Conservation (phyloP, 371 early-diverging fungal genomes). For the Lichtheimia ramosa region DNA sequence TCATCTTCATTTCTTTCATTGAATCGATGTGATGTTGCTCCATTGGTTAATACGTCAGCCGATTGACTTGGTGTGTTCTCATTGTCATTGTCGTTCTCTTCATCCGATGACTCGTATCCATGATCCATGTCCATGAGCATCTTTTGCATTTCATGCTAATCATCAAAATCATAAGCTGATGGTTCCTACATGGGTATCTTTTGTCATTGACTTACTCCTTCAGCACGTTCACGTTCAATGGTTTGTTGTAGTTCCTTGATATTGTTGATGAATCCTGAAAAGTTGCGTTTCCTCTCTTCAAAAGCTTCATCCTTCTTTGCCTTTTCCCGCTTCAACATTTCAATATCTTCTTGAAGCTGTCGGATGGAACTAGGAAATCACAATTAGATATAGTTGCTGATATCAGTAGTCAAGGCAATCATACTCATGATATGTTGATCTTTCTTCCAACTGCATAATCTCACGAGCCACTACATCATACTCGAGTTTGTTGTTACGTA, state of each 20-base stretch:
- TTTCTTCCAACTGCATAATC: constrained; percentile 45
- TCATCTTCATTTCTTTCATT: constrained; percentile 25
- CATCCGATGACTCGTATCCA: constrained; percentile 42
- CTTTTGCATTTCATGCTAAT: constrained; percentile 35
- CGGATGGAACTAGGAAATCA: constrained; percentile 29
- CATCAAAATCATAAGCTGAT: background rate
- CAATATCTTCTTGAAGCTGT: constrained; percentile 33
- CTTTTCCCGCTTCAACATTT: constrained; percentile 38
- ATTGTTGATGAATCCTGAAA: constrained; percentile 19
- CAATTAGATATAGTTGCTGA: background rate
- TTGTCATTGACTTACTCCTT: constrained; percentile 20
- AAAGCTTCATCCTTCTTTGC: constrained; percentile 23
- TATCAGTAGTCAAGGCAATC: background rate
- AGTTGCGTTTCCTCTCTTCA: constrained; percentile 29
- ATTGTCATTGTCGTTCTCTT: constrained; percentile 17
- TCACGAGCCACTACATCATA: constrained; percentile 60
- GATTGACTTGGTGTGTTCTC: constrained; percentile 5
- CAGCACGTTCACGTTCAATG: constrained; percentile 37
- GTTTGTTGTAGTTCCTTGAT: constrained; percentile 31
- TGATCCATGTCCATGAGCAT: constrained; percentile 40
- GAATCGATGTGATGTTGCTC: constrained; percentile 16
- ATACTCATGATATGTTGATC: constrained; percentile 49
- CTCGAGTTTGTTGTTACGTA: constrained; percentile 51
- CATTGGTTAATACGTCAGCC: constrained; percentile 6
- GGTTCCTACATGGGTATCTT: background rate